Evolutionary conservation across 192 early-diverging fungal species (phyloP), one percentile per base, ranked within the genome.

Genomic region (Geosiphon pyriformis): DNA sequence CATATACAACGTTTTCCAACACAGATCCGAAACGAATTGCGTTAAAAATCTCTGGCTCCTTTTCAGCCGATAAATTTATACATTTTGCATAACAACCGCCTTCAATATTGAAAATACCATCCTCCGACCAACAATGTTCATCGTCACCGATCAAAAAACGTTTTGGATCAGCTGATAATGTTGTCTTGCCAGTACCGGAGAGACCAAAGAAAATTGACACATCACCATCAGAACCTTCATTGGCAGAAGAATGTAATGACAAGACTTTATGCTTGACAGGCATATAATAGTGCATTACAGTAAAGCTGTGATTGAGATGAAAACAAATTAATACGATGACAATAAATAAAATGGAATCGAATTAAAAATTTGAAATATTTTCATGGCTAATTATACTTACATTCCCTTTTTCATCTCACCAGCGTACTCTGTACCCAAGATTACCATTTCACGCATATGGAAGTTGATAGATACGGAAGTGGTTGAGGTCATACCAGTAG

Each of bases 371-470:
- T 35, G 35, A 1, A 59, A 18, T 29, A 17, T 34, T 80, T 77
- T 73, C 70, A 33, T 22, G 17, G 2, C 15, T 4, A 30, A 4
- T 30, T 23, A 10, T 55, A 57, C 65, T 35, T 67, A 67, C 65
- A 88, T 79, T 75, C 95, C 96, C 88, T 98, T 98, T 83, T 98
- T 98, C 96, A 98, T 98, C 81, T 98, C 96, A 61, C 96, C 96
- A 61, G 96, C 96, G 70, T 98, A 98, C 77, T 96, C 90, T 65
- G 94, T 94, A 51, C 96, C 96, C 46, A 98, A 83, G 57, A 98
- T 98, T 34, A 98, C 91, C 96, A 98, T 98, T 79, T 98, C 93
- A 31, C 75, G 74, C 76, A 90, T 88, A 74, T 89, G 87, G 65
- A 98, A 98, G 88, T 90, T 92, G 76, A 98, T 80, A 23, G 92